Percentiles rank a stretch among this genome's conserved stretches.
phyloP scores from a whole-genome alignment of 2,329 filamentous ascomycete species.

The Fusarium setosum region DNA sequence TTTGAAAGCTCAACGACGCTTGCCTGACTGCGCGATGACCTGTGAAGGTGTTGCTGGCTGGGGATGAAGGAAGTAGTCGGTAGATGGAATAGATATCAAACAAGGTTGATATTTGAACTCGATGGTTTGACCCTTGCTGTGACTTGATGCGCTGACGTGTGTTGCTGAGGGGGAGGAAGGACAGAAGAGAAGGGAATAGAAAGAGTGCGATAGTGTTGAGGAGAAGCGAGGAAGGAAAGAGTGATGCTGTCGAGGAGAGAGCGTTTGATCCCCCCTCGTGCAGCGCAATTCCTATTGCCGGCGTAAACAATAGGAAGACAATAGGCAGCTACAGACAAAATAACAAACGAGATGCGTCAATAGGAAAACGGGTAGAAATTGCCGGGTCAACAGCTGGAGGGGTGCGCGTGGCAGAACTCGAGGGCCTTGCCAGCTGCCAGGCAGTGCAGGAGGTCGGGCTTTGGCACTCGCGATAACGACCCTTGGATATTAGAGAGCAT shows the following conservation, averaged over 20 bases:
- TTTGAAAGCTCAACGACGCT: background rate
- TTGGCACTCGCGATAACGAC: background rate
- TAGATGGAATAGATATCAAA: no score
- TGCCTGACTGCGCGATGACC: background rate
- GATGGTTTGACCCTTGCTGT: background rate
- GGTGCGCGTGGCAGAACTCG: background rate
- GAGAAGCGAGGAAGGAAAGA: background rate
- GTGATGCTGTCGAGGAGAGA: background rate
- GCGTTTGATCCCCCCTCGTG: background rate
- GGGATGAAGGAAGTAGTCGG: background rate
- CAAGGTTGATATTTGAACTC: no score
- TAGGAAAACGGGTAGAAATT: no score
- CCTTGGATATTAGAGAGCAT: no score
- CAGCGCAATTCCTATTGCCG: background rate
- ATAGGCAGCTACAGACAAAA: background rate
- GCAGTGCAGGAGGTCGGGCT: background rate
- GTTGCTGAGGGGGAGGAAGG: no score
- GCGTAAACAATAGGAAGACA: background rate
- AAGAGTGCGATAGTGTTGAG: background rate
- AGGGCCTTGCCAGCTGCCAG: constrained; percentile 4
- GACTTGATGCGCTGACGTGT: no score
- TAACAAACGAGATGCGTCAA: constrained; percentile 1
- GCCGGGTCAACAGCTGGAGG: no score
- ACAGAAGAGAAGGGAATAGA: no score
- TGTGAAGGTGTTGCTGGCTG: background rate